phyloP scores from a whole-genome alignment of 257 asterid species.

The Solanum ahanhuiri region DNA sequence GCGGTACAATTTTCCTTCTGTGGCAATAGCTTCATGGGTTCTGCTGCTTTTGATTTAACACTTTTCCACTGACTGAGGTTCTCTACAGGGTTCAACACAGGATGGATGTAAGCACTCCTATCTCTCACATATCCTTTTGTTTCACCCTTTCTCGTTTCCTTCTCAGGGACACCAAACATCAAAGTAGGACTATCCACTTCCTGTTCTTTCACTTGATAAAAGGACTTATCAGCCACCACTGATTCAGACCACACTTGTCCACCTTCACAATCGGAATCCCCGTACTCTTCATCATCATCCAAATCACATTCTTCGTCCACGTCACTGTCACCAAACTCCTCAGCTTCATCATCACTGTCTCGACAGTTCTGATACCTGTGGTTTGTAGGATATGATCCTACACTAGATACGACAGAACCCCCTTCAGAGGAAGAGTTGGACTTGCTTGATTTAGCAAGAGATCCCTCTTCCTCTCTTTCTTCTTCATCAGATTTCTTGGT shows the following conservation, averaged over 20 bases:
- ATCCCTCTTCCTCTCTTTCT: constrained; percentile 17
- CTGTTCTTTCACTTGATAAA: constrained; percentile 16
- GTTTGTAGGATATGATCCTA: constrained; percentile 65
- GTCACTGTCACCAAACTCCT: constrained; percentile 53
- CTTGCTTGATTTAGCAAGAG: constrained; percentile 8
- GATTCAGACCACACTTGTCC: constrained; percentile 49
- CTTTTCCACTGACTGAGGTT: constrained; percentile 86
- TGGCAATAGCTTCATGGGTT: constrained; percentile 13
- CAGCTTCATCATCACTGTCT: constrained; percentile 80
- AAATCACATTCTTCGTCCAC: constrained; percentile 44
- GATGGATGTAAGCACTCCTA: constrained; percentile 54
- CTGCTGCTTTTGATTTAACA: constrained; percentile 39
- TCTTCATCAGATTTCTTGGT: constrained; percentile 4
- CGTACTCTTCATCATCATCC: constrained; percentile 28
- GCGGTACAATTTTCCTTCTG: constrained; percentile 65
- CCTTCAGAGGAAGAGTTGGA: constrained; percentile 36
- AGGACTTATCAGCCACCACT: constrained; percentile 18
- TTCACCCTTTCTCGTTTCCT: constrained; percentile 14
- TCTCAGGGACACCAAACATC: constrained; percentile 7
- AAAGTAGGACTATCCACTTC: constrained; percentile 41
- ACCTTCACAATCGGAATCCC: constrained; percentile 33
- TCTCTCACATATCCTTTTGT: constrained; percentile 39
- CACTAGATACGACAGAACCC: constrained; percentile 52
- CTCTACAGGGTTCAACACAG: constrained; percentile 85
- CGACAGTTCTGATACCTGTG: constrained; percentile 85